Evolutionary conservation across 176 grass and related monocot genomes (phyloP), one percentile per base, ranked within the genome.

Genomic region (Oryza rufipogon): DNA sequence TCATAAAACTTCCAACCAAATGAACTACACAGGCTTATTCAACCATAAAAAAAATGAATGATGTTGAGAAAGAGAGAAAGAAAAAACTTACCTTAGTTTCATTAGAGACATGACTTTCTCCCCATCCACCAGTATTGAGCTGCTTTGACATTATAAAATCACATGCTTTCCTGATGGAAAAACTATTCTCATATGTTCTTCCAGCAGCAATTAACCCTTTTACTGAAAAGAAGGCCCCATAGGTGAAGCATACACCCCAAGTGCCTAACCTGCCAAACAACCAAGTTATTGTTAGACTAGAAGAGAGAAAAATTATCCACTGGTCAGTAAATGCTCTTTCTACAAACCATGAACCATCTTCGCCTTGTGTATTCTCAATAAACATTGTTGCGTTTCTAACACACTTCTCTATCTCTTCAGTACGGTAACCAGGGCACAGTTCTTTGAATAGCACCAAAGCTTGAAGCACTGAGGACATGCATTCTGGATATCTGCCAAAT

Each of bases 191-290:
- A 0, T 90, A 94, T 30, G 87, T 80, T 76, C 76, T 86, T 68
- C 89, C 81, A 15, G 86, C 80, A 41, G 64, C 65, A 56, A 68
- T 69, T 34, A 94, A 71, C 23, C 89, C 89, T 56, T 80, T 84
- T 25, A 94, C 9, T 3, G 67, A 81, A 26, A 94, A 94, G 63
- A 91, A 90, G 36, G 74, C 58, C 8, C 84, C 92, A 26, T 94
- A 91, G 2, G 92, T 91, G 66, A 89, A 94, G 52, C 89, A 94
- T 71, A 94, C 6, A 42, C 83, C 83, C 89, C 92, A 94, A 16
- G 2, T 78, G 12, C 89, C 84, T 76, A 68, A 79, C 92, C 92
- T 94, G 78, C 16, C 68, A 1, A 13, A 63, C 38, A 38, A 56
- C 77, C 9, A 4, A 77, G 32, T 38, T 39, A 89, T n/a, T 72